Base-by-base conservation (phyloP, 2,329 filamentous ascomycete genomes). In the Xylariaceae sp. region DNA sequence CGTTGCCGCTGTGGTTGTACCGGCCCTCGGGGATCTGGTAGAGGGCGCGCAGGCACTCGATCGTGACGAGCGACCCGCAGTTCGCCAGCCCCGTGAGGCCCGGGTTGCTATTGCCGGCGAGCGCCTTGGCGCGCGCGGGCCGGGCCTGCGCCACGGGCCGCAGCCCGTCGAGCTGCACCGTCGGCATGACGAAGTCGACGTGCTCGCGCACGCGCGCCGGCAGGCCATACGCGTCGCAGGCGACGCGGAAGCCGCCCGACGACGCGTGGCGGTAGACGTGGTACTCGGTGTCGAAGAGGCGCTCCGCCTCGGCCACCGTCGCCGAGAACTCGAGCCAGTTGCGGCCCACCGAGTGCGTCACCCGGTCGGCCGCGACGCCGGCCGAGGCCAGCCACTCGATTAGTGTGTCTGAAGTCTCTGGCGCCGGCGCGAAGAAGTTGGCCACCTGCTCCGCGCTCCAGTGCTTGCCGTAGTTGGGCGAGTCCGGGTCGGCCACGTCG, bases 301-400 rank as follows among this genome's bases (percentile, higher is more conserved):
- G 39, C 38, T 67, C 64, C 2, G 56, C 56, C 31, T 67, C 54
- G 5, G 43, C 38, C 7, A 56, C 56, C 2, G 55, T 50, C 8
- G 60, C 58, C 40, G 66, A 59, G 29, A 67, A 63, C 40, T 63
- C 58, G 26, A 67, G 43, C 63, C 61, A 67, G 48, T 63, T 42
- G 39, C 36, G 47, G 43, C 35, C 34, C 12, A 17, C 32, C 14
- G 45, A 59, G 28, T 60, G 56, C 4, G 54, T 52, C 42, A 61
- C 54, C 12, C 47, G 41, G 28, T 52, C 36, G 3, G 40, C 38
- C 7, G 42, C 37, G 22, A 60, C 57, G 13, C 58, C 54, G 18
- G 56, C 46, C 19, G 44, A 43, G 3, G 49, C 26, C 0, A 68
- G 49, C 64, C 63, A 68, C 13, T 50, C 42, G 15, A 53, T 55